These are phyloP conservation scores for Setaria viridis DNA, from an alignment of 202 grass and related monocot genomes.

Conservation along the genomic window DNA sequence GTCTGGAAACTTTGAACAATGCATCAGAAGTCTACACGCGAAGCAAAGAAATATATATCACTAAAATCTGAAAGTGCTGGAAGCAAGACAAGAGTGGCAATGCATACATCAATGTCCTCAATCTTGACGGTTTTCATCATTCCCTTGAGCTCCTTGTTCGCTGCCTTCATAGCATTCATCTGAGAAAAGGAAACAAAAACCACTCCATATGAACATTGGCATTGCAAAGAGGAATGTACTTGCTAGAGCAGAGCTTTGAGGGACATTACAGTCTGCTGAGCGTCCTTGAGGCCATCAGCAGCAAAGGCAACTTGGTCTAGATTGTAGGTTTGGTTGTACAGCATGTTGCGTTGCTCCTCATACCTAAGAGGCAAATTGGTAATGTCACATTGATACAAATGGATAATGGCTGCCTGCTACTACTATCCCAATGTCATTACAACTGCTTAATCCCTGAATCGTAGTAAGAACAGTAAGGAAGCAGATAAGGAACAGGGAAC, in stretches of 20 bases:
- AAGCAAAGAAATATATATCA: not conserved
- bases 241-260: not conserved
- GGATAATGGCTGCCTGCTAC: not conserved
- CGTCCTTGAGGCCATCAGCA: constrained; percentile 87
- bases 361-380: constrained; percentile 51
- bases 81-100: not conserved
- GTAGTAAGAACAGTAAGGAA: too few species aligned
- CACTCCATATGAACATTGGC: not conserved
- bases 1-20: not conserved
- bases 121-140: constrained; percentile 94
- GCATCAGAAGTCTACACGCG: not conserved
- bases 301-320: constrained; percentile 94
- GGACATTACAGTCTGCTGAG: constrained; percentile 78
- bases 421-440: not conserved
- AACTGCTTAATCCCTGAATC: not conserved
- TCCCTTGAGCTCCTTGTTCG: constrained; percentile 88
- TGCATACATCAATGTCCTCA: constrained; percentile 82
- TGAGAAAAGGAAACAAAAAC: constrained; percentile 30
- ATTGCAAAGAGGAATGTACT: not conserved
- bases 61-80: not conserved
- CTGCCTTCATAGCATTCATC: constrained; percentile 84
- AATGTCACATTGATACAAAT: not conserved
- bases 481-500: too few species aligned
- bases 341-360: constrained; percentile 91
- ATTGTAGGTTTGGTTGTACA: constrained; percentile 95